Evolutionary conservation across 805 yeast genomes (phyloP), one percentile per base, ranked within the genome.

Genomic region (Clavispora vitiphila): DNA sequence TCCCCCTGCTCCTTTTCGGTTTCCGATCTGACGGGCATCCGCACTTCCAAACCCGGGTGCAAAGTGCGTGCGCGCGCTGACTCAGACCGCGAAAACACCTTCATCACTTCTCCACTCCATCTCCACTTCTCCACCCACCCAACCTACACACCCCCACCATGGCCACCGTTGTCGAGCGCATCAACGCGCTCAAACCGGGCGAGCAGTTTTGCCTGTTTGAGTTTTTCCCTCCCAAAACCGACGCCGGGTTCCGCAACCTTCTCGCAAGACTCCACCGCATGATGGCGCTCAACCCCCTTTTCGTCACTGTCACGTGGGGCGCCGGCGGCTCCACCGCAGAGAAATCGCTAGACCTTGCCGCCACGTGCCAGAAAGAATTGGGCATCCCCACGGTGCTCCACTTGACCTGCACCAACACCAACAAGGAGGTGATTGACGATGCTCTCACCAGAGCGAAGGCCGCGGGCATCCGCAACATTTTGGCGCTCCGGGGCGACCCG

Each of bases 151-250:
- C 26, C 29, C 6, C 22, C 32, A 23, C 37, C 23, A 51, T 51
- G 55, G 35, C 55, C 31, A 51, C 55, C 16, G 49, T 51, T 21
- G 43, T 40, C 22, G 54, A 51, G 29, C 48, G 48, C 25, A 73
- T 86, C 43, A 58, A 63, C 31, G 57, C 65, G 0, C 64, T 80
- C 47, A 61, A 60, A 44, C 69, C 68, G 15, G 78, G 70, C 56
- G 82, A 77, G 53, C 76, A 74, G 40, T 86, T 81, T 59, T 78
- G 87, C 53, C 90, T 97, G 8, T 75, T 89, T 54, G 99, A 93
- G 69, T 93, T 93, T 62, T 93, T 93, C 67, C 99, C 99, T 6
- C 99, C 99, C 19, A 89, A 93, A 64, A 93, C 99, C 0, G 90
- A 86, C 56, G 69, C 80, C 56, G 99, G 98, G 51, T 76, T 85